phyloP scores from a whole-genome alignment of 2,329 filamentous ascomycete genomes.

The Aspergillus sp. region DNA sequence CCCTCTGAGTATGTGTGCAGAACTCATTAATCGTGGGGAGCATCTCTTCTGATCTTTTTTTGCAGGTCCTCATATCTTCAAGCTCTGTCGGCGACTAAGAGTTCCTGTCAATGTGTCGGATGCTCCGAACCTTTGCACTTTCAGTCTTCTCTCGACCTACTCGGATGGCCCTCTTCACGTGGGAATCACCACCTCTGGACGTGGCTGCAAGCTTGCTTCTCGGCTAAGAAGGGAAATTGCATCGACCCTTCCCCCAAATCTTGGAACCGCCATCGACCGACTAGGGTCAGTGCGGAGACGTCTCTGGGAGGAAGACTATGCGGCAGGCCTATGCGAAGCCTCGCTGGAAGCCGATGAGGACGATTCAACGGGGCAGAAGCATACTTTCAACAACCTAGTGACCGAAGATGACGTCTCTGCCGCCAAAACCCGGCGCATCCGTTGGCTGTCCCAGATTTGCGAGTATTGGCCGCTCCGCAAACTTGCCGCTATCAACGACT shows the following conservation, averaged over 20 bases:
- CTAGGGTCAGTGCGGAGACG: conserved; percentile 71
- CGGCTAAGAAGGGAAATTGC: conserved; percentile 87
- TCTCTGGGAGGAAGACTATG: conserved; percentile 72
- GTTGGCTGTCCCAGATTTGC: conserved; percentile 94
- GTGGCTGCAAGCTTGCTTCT: conserved; percentile 89
- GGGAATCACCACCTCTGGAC: conserved; percentile 91
- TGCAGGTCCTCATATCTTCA: conserved; percentile 66
- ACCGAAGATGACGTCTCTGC: conserved; percentile 70
- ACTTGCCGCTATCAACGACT: conserved; percentile 75
- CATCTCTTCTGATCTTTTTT: conserved; percentile 18
- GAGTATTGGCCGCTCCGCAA: conserved; percentile 95
- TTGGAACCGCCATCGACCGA: conserved; percentile 74
- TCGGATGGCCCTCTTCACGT: conserved; percentile 89
- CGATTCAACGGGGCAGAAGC: conserved; percentile 59
- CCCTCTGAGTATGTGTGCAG: conserved; percentile 49
- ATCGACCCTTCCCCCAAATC: conserved; percentile 69
- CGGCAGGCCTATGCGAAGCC: conserved; percentile 45
- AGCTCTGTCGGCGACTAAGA: conserved; percentile 71
- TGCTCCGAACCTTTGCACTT: conserved; percentile 80
- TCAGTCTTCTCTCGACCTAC: conserved; percentile 85
- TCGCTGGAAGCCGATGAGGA: conserved; percentile 50
- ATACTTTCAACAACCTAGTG: conserved; percentile 82
- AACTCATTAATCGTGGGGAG: conserved; percentile 10
- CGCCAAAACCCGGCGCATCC: conserved; percentile 75
- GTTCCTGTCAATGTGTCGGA: conserved; percentile 95